These are phyloP conservation scores for Scedosporium apiospermum DNA, from an alignment of 2,329 filamentous ascomycete genomes.

Conservation along the genomic window DNA sequence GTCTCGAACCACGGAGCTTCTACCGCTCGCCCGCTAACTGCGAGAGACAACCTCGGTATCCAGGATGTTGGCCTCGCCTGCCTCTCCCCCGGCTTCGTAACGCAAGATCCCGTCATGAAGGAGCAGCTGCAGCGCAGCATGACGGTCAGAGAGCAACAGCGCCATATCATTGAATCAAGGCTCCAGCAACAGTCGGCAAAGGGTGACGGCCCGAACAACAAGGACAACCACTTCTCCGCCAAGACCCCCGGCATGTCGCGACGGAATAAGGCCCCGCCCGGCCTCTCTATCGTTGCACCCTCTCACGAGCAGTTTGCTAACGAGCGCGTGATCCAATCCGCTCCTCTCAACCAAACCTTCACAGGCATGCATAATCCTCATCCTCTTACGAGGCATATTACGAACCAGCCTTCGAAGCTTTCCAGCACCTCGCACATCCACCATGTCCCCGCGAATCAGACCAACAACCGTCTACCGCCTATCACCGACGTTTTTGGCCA, in stretches of 20 bases:
- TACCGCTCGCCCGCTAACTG: conserved; percentile 63
- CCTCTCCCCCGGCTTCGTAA: conserved; percentile 89
- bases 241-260: conserved; percentile 68
- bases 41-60: conserved; percentile 69
- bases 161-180: conserved; percentile 87
- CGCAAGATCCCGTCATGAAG: conserved; percentile 92
- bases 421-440: conserved; percentile 84
- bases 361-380: conserved; percentile 78
- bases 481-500: conserved; percentile 93
- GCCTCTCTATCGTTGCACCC: conserved; percentile 89
- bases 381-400: conserved; percentile 65
- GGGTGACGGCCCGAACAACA: conserved; percentile 53
- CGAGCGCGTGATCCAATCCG: conserved; percentile 94
- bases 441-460: conserved; percentile 79
- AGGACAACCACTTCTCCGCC: conserved; percentile 41
- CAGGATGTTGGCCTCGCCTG: conserved; percentile 92
- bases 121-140: conserved; percentile 92
- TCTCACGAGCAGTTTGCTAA: conserved; percentile 86
- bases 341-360: conserved; percentile 88
- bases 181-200: conserved; percentile 80
- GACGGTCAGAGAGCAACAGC: conserved; percentile 85
- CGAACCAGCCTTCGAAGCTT: conserved; percentile 73
- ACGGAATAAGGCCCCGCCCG: conserved; percentile 74
- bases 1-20: conserved; percentile 38
- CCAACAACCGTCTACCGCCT: conserved; percentile 82